These are phyloP conservation scores for Blastobotrys capitulatus DNA, from an alignment of 1,139 yeast species.

Conservation along the genomic window DNA sequence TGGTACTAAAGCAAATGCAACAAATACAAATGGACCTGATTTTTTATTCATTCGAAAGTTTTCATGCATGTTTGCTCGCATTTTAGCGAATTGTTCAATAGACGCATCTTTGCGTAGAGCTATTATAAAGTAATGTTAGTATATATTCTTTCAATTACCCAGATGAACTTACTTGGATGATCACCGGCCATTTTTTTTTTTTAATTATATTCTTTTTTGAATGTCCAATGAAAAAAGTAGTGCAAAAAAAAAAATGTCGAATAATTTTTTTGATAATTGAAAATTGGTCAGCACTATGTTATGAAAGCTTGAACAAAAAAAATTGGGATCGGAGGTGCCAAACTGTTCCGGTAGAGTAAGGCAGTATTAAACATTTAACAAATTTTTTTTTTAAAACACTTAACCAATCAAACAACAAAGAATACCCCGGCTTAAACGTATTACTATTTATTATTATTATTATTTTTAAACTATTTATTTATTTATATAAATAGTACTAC, in stretches of 20 bases:
- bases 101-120: conserved; percentile 33
- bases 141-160: too few species aligned
- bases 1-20: conserved; percentile 32
- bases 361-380: background rate
- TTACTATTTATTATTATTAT: too few species aligned
- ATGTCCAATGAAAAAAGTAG: too few species aligned
- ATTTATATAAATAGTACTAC: too few species aligned
- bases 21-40: conserved; percentile 31
- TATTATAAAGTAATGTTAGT: conserved; percentile 12
- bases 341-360: too few species aligned
- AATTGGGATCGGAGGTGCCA: too few species aligned
- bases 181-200: conserved; percentile 17
- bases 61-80: conserved; percentile 31
- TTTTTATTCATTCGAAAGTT: conserved; percentile 30
- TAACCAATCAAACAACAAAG: too few species aligned
- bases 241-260: too few species aligned
- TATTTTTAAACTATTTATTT: too few species aligned
- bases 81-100: conserved; percentile 32
- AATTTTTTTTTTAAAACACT: background rate
- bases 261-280: background rate
- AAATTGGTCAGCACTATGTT: too few species aligned
- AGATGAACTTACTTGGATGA: conserved; percentile 17
- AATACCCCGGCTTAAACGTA: too few species aligned
- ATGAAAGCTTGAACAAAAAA: too few species aligned
- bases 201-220: background rate